Conservation (phyloP, 208 protist species). For the Crithidia mellificae region DNA sequence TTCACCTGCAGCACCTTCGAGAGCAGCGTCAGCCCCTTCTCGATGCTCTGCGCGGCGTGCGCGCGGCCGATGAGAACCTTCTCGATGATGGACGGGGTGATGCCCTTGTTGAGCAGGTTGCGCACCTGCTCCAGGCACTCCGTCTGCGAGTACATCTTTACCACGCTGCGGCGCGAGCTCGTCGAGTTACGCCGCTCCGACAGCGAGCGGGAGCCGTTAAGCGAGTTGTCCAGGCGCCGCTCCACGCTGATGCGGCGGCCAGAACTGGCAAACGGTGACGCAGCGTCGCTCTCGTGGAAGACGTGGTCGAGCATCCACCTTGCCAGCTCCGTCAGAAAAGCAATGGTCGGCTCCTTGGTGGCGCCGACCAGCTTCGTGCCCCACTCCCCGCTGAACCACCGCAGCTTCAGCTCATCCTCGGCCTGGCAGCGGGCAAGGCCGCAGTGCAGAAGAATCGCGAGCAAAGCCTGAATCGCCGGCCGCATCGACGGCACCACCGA, state of each 20-base stretch:
- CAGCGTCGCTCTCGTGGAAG: slow-evolving; percentile 35
- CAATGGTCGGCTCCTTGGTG: slow-evolving; percentile 53
- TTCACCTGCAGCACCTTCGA: slow-evolving; percentile 32
- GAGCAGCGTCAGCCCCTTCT: slow-evolving; percentile 61
- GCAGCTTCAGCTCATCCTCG: slow-evolving; percentile 80
- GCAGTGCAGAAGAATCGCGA: slow-evolving; percentile 81
- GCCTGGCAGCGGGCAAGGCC: slow-evolving; percentile 65
- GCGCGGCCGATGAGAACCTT: slow-evolving; percentile 62
- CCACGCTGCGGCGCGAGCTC: slow-evolving; percentile 62
- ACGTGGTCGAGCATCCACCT: slow-evolving; percentile 71
- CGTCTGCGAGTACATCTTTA: slow-evolving; percentile 47
- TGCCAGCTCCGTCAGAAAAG: slow-evolving; percentile 62
- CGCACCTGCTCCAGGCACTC: slow-evolving; percentile 83
- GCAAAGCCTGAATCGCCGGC: slow-evolving; percentile 77
- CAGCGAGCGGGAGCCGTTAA: slow-evolving; percentile 53
- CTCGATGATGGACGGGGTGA: slow-evolving; percentile 60
- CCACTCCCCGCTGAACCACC: slow-evolving; percentile 91
- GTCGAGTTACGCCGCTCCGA: slow-evolving; percentile 64
- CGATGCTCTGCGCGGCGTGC: slow-evolving; percentile 53
- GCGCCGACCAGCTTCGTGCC: slow-evolving; percentile 74
- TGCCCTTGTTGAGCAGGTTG: slow-evolving; percentile 56
- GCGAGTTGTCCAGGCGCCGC: slow-evolving; percentile 42
- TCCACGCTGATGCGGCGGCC: slow-evolving; percentile 37
- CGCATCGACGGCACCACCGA: slow-evolving; percentile 78
- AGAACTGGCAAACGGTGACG: slow-evolving; percentile 23